Conservation (phyloP, 331 rosid genomes). For the Spiraea crenata region DNA sequence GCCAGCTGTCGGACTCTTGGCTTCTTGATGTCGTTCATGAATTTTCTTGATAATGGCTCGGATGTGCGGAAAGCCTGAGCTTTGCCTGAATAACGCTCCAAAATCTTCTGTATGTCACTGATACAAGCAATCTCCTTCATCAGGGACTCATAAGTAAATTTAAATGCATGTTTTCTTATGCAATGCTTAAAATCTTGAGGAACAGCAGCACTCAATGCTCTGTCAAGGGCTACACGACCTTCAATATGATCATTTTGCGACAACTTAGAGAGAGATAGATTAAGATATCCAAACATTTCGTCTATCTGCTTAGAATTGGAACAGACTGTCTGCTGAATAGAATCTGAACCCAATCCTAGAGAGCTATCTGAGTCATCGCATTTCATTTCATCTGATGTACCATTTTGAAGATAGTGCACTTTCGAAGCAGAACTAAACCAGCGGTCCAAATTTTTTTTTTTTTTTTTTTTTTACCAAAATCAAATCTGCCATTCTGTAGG, state of each 20-base stretch:
- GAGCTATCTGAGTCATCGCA: constrained; percentile 36
- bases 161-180: constrained; percentile 58
- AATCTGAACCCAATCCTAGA: constrained; percentile 34
- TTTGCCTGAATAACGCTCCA: constrained; percentile 51
- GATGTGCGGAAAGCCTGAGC: constrained; percentile 37
- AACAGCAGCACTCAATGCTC: constrained; percentile 54
- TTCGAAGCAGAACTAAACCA: constrained; percentile 69
- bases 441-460: constrained; percentile 56
- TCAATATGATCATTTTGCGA: constrained; percentile 52
- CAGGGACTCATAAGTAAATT: constrained; percentile 53
- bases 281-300: constrained; percentile 68
- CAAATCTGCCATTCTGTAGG: constrained; percentile 45
- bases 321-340: constrained; percentile 31
- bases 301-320: constrained; percentile 51
- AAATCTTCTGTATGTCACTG: constrained; percentile 48
- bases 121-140: constrained; percentile 44
- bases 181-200: constrained; percentile 53
- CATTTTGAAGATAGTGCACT: constrained; percentile 34
- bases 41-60: constrained; percentile 60
- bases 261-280: constrained; percentile 58
- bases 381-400: constrained; percentile 17
- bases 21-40: constrained; percentile 59
- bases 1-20: constrained; percentile 70
- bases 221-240: constrained; percentile 61
- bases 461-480: constrained; percentile 62